These are phyloP conservation scores for Dissophora ornata DNA, from an alignment of 192 early-diverging fungal species.

Conservation along the genomic window DNA sequence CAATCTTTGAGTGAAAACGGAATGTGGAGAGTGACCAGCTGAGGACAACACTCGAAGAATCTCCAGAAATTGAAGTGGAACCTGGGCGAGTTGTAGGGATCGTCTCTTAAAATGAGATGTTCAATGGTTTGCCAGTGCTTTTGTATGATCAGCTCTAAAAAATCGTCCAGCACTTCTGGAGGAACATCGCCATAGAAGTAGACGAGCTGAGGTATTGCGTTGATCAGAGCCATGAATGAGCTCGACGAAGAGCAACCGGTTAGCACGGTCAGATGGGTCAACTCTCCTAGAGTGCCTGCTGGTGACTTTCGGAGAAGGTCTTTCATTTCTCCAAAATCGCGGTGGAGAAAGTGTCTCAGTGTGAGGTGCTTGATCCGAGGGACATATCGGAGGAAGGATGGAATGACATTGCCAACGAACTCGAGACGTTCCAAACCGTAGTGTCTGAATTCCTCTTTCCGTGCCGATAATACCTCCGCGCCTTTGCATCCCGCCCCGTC, in stretches of 20 bases:
- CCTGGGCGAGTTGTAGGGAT: not conserved
- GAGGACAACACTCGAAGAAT: conserved; percentile 26
- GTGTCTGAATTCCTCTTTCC: not conserved
- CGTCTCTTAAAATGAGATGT: not conserved
- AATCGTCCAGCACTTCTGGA: conserved; percentile 1
- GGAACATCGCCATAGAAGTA: conserved; percentile 29
- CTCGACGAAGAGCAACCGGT: conserved; percentile 5
- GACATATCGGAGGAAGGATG: conserved; percentile 10
- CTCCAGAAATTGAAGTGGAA: conserved; percentile 36
- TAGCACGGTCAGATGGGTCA: conserved; percentile 5
- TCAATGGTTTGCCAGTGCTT: conserved; percentile 16
- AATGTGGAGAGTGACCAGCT: conserved; percentile 7
- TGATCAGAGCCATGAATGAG: conserved; percentile 12
- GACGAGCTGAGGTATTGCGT: not conserved
- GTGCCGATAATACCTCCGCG: not conserved
- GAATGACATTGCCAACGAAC: conserved; percentile 21
- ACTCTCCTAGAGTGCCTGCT: not conserved
- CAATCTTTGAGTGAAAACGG: conserved; percentile 13
- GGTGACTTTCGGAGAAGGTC: not conserved
- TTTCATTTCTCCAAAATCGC: conserved; percentile 14
- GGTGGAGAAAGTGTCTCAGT: conserved; percentile 1
- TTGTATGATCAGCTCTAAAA: conserved; percentile 16
- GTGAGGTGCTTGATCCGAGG: conserved; percentile 9
- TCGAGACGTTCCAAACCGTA: not conserved
- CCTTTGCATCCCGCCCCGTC: not conserved